Evolutionary conservation across 768 basidiomycete genomes (phyloP), one percentile per base, ranked within the genome.

Genomic region (Mycena sanguinolenta): DNA sequence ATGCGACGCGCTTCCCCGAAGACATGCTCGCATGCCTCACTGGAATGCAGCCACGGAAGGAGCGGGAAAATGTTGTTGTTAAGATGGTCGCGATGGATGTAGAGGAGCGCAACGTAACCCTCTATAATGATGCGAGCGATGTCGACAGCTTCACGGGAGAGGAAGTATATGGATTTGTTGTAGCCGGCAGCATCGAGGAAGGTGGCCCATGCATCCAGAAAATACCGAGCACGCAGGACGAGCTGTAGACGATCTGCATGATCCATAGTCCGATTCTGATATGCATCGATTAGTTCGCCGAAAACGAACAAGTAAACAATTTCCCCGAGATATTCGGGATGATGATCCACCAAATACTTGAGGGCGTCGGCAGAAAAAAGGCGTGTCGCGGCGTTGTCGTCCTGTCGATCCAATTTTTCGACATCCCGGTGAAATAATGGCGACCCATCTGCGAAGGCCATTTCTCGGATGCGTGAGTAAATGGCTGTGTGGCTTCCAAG

Each of bases 371-470:
- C 80, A 10, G 82, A 85, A 65, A 85, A 84, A 0, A 86, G 70
- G 0, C 82, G 78, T 5, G 79, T 64, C 0, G 85, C 85, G 0
- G 85, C 85, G 67, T 75, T 77, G 69, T 87, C 84, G 72, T 87
- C 86, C 76, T 87, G 84, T 0, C 79, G 71, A 64, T 87, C 84
- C 0, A 85, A 28, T 52, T 81, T 81, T 23, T 82, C 79, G 2
- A 87, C 80, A 67, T 82, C 81, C 2, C 74, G 75, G n/a, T 61
- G 53, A 61, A 58, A 80, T 5, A 80, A 63, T 0, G 80, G 77
- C 1, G 69, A 63, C 7, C 63, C 69, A 4, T 68, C 63, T 13
- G 69, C 67, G 53, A 57, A 58, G 0, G 77, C 78, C 8, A 82
- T 57, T 10, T 75, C 50, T 3, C 55, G 72, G 13, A 79, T 65